Conservation (phyloP, 1,139 yeast genomes). For the Taphrina confusa region DNA sequence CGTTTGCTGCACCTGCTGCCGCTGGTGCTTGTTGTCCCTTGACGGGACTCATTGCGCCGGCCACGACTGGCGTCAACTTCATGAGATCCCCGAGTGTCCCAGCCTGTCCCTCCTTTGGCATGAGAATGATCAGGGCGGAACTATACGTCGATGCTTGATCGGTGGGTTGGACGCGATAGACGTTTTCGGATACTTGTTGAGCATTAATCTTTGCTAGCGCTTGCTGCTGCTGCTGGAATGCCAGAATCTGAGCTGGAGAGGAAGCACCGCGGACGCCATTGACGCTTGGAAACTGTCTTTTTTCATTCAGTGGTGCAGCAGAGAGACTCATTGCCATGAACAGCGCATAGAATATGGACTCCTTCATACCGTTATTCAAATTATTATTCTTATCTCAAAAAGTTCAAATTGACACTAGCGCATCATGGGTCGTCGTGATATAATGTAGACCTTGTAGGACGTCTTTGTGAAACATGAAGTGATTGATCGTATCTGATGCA, state of each 20-base stretch:
- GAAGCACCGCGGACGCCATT: neutral
- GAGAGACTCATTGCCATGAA: neutral
- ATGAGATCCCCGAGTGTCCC: constrained; percentile 11
- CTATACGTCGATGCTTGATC: constrained; percentile 11
- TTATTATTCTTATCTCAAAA: too few relatives aligned
- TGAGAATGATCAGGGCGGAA: constrained; percentile 13
- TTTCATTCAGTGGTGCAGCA: neutral
- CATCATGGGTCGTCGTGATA: too few relatives aligned
- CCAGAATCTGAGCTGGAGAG: neutral
- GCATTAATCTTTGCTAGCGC: constrained; percentile 16
- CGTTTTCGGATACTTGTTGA: constrained; percentile 18
- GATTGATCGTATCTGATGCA: too few relatives aligned
- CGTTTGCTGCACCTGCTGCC: neutral
- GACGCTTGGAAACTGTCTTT: constrained; percentile 4
- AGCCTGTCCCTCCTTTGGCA: constrained; percentile 3
- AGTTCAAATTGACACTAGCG: too few relatives aligned
- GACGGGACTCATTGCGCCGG: constrained; percentile 5
- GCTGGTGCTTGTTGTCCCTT: constrained; percentile 1
- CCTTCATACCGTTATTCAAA: too few relatives aligned
- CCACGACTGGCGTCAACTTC: neutral
- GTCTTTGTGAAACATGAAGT: too few relatives aligned
- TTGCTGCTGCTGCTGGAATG: constrained; percentile 12
- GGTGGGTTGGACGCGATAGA: constrained; percentile 13
- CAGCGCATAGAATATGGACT: neutral
- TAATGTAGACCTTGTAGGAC: too few relatives aligned